Conservation (phyloP, 352 stramenopile species). For the Globisporangium canariense region DNA sequence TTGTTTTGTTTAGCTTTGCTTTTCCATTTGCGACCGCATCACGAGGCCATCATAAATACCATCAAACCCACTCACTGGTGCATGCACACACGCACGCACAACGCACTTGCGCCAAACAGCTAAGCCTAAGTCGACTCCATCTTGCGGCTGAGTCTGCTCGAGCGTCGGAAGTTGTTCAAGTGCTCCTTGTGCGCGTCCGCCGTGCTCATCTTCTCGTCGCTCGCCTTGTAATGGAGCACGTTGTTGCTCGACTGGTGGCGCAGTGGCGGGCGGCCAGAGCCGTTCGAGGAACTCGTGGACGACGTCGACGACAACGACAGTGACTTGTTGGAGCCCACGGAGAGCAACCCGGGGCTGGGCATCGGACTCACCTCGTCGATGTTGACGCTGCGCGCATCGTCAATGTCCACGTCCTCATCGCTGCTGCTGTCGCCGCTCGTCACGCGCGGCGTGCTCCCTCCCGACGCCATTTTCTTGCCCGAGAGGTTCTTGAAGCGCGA, state of each 20-base stretch:
- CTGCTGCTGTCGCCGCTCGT: background rate
- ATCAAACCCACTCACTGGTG: background rate
- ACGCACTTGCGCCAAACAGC: background rate
- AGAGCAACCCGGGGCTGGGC: background rate
- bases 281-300: slow-evolving; percentile 13
- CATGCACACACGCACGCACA: background rate
- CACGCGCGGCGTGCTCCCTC: background rate
- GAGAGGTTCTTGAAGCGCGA: slow-evolving; percentile 15
- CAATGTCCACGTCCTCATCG: slow-evolving; percentile 2
- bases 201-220: slow-evolving; percentile 33
- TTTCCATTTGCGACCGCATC: background rate
- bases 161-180: slow-evolving; percentile 24
- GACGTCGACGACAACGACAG: slow-evolving; percentile 1
- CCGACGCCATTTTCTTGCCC: slow-evolving; percentile 6
- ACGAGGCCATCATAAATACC: slow-evolving; percentile 1
- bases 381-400: slow-evolving; percentile 12
- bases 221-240: slow-evolving; percentile 34
- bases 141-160: slow-evolving; percentile 11
- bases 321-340: slow-evolving; percentile 9
- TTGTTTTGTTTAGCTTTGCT: background rate
- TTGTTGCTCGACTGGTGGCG: slow-evolving; percentile 35
- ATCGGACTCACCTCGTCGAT: slow-evolving; percentile 16
- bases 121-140: background rate
- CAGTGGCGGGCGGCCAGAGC: slow-evolving; percentile 17
- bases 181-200: slow-evolving; percentile 38